Evolutionary conservation across 2,329 filamentous ascomycete genomes (phyloP), one percentile per base, ranked within the genome.

Genomic region (Aureobasidium musti): DNA sequence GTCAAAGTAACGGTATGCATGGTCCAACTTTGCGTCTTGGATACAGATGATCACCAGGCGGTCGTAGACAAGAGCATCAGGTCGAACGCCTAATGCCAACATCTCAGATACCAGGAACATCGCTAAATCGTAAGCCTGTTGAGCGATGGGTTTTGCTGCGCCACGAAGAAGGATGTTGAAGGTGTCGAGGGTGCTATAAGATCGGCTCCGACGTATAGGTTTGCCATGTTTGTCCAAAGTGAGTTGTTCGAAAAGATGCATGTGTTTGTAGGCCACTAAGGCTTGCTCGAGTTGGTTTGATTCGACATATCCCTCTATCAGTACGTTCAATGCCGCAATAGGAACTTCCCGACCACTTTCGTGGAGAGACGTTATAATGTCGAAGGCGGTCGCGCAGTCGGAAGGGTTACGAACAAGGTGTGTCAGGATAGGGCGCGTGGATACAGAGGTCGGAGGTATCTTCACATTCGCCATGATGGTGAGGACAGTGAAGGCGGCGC

Each of bases 381-480:
- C 71, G 73, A 90, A 84, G 3, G 86, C 85, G 45, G 83, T 76
- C 19, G 80, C 74, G 1, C 85, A 78, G 3, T 84, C 79, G 0
- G 74, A 72, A 0, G 81, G 77, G 1, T 82, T 77, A 45, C 79
- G 73, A 45, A 79, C 79, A 49, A 96, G 80, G 67, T 84, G 79
- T 3, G 76, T 73, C 71, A 84, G 87, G 26, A 97, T 79, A 2
- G 86, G 78, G 19, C 88, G 82, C 2, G 90, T 92, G 65, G 85
- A 89, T 17, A 80, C 83, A 4, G 82, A 74, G 39, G 86, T 83
- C 3, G 87, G 82, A 45, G 82, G 75, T 5, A 89, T 74, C 5
- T 87, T 86, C 21, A 87, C 85, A 67, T 85, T 82, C 26, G 85
- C 79, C 89, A 96, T 95, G 74, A 92, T 88, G 70, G 86, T 86